Conservation (phyloP, 2,329 filamentous ascomycete species). For the Diaporthe velutina region DNA sequence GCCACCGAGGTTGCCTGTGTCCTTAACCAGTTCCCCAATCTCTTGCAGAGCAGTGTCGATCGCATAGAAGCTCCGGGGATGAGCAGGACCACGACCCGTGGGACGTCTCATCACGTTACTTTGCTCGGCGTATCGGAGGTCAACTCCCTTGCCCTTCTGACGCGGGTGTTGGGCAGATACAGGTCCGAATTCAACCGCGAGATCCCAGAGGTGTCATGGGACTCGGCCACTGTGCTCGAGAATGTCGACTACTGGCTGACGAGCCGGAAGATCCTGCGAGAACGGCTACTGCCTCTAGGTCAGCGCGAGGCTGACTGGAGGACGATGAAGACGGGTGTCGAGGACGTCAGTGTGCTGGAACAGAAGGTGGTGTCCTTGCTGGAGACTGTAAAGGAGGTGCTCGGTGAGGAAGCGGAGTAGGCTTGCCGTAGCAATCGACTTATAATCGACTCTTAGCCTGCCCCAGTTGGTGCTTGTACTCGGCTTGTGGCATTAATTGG, state of each 20-base stretch:
- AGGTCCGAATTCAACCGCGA: constrained; percentile 76
- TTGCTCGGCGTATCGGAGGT: constrained; percentile 81
- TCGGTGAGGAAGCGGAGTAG: constrained; percentile 65
- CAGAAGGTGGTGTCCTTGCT: constrained; percentile 81
- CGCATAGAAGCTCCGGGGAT: constrained; percentile 75
- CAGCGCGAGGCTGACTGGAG: constrained; percentile 78
- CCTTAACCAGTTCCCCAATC: constrained; percentile 87
- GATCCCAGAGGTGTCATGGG: constrained; percentile 81
- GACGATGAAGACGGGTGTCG: constrained; percentile 53
- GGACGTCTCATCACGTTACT: constrained; percentile 75
- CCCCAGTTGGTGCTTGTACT: constrained; percentile 7
- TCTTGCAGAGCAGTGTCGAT: constrained; percentile 79
- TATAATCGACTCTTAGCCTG: neutral
- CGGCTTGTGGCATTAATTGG: constrained; percentile 34
- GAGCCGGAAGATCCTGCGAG: constrained; percentile 76
- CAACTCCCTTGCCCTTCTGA: constrained; percentile 83
- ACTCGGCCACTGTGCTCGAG: constrained; percentile 78
- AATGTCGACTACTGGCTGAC: constrained; percentile 87
- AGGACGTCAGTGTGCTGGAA: constrained; percentile 76
- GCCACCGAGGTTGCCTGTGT: constrained; percentile 89
- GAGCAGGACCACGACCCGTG: constrained; percentile 62
- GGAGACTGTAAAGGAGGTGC: constrained; percentile 68
- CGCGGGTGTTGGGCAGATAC: constrained; percentile 77
- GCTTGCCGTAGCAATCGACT: constrained; percentile 1
- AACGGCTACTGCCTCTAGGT: constrained; percentile 79